Conservation (phyloP, 306 rosid species). For the Vigna radiata region DNA sequence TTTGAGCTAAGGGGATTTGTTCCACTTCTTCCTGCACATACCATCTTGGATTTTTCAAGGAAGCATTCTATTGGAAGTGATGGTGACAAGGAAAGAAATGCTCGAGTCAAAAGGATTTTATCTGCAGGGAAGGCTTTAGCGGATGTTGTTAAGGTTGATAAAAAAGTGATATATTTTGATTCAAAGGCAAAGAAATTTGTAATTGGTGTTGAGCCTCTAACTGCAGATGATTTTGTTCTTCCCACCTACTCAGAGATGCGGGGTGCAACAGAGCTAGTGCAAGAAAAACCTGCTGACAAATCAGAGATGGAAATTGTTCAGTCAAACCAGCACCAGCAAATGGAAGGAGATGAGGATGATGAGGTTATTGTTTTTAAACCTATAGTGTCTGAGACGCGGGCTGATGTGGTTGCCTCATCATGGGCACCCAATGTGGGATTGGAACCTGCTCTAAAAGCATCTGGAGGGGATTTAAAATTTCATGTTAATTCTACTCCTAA, state of each 20-base stretch:
- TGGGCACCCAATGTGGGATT: conserved; percentile 55
- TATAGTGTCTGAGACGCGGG: conserved; percentile 65
- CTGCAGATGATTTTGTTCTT: conserved; percentile 49
- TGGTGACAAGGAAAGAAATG: conserved; percentile 70
- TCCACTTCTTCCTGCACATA: conserved; percentile 94
- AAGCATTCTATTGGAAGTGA: conserved; percentile 75
- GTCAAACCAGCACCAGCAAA: conserved; percentile 51
- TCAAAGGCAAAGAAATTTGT: conserved; percentile 70
- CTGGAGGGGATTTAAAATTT: conserved; percentile 58
- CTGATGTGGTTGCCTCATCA: conserved; percentile 55
- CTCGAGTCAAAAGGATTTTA: conserved; percentile 78
- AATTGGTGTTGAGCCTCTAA: conserved; percentile 63
- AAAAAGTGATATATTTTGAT: conserved; percentile 64
- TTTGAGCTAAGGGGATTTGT: conserved; percentile 84
- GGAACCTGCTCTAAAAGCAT: conserved; percentile 54
- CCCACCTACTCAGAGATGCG: conserved; percentile 47
- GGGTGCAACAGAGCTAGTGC: conserved; percentile 41
- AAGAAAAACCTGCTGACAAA: conserved; percentile 53
- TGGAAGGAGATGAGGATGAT: conserved; percentile 87
- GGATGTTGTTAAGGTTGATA: conserved; percentile 67
- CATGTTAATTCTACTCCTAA: conserved; percentile 47
- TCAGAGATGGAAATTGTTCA: conserved; percentile 47
- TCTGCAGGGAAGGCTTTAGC: conserved; percentile 91
- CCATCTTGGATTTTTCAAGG: conserved; percentile 89
- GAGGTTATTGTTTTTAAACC: conserved; percentile 97